Evolutionary conservation across 2,329 filamentous ascomycete genomes (phyloP).

Genomic region (Exophiala lecanii-corni): DNA sequence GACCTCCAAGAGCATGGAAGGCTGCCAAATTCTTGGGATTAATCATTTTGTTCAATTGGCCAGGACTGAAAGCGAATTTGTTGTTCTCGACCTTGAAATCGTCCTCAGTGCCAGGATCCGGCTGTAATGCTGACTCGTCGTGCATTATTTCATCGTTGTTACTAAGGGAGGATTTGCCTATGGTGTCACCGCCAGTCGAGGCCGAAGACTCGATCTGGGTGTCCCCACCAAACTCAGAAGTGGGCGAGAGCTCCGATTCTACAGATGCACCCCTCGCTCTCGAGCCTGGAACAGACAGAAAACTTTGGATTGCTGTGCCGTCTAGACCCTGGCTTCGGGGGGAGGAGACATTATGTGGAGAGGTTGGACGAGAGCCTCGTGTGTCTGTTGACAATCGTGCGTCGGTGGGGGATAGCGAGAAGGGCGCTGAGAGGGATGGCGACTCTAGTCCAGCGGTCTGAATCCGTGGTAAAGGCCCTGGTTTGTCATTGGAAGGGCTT

Average conservation of each 20-base stretch:
- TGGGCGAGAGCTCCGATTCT: conserved; percentile 51
- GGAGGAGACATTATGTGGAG: conserved; percentile 64
- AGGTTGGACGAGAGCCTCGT: conserved; percentile 58
- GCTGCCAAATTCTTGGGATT: conserved; percentile 74
- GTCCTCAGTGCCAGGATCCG: conserved; percentile 66
- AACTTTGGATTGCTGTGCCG: conserved; percentile 50
- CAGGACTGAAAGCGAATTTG: conserved; percentile 67
- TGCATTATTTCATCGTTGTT: conserved; percentile 50
- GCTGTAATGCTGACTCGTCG: conserved; percentile 59
- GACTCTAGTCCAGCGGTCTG: conserved; percentile 37
- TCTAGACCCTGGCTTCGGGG: conserved; percentile 49
- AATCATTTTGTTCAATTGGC: conserved; percentile 69
- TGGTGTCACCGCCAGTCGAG: conserved; percentile 33
- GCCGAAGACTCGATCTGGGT: conserved; percentile 47
- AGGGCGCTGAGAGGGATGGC: conserved; percentile 30
- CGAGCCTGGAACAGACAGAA: conserved; percentile 59
- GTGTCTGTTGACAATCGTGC: conserved; percentile 51
- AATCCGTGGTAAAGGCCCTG: conserved; percentile 34
- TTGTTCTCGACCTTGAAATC: conserved; percentile 66
- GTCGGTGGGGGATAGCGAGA: conserved; percentile 43
- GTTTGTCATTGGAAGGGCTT: conserved; percentile 28
- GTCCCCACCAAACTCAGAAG: conserved; percentile 49
- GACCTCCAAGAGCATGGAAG: conserved; percentile 69
- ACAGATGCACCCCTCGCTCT: conserved; percentile 61
- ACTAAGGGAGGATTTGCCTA: conserved; percentile 32